phyloP scores from a whole-genome alignment of 306 rosid genomes.

The Vachellia collinsii region DNA sequence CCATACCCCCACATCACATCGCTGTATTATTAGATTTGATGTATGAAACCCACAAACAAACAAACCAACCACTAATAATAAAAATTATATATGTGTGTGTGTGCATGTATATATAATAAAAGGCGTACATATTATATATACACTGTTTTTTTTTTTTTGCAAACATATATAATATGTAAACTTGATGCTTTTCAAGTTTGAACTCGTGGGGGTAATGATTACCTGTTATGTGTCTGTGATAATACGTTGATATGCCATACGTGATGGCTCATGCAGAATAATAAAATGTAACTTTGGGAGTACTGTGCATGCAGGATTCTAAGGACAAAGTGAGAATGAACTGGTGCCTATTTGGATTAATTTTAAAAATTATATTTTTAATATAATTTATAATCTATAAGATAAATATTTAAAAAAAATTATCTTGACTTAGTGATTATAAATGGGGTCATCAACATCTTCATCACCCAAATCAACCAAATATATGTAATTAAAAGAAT shows the following conservation, averaged over 20 bases:
- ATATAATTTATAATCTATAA: no score
- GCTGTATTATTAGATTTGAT: background rate
- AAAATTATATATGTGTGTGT: background rate
- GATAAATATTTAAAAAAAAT: no score
- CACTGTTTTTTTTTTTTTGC: no score
- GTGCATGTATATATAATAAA: no score
- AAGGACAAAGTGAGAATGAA: no score
- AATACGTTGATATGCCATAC: background rate
- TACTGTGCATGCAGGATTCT: background rate
- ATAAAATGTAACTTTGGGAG: background rate
- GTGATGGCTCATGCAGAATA: slow-evolving; percentile 7
- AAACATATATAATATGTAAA: no score
- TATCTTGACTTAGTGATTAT: no score
- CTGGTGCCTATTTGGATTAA: no score
- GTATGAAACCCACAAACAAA: background rate
- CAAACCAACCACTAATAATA: background rate
- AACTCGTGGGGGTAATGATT: background rate
- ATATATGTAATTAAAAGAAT: background rate
- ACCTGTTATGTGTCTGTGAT: background rate
- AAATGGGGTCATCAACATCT: background rate
- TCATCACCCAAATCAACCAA: background rate
- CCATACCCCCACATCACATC: background rate
- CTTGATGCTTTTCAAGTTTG: background rate
- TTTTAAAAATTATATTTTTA: no score
- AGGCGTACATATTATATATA: no score